These are phyloP conservation scores for Euryodendron excelsum DNA, from an alignment of 148 eudicot species.

Conservation along the genomic window DNA sequence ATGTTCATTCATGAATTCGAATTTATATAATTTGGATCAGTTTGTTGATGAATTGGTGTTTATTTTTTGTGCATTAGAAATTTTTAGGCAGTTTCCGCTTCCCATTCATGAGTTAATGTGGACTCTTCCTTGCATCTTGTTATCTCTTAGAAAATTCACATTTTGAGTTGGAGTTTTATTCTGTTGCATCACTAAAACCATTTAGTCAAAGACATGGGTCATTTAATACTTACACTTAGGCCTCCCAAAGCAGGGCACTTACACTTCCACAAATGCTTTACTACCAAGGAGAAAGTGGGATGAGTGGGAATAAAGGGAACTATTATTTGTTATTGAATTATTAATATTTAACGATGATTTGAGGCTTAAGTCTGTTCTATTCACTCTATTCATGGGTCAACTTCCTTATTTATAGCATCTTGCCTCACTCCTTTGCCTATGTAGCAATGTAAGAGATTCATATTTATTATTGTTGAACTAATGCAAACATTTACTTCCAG, in stretches of 20 bases:
- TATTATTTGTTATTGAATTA: not conserved
- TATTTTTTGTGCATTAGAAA: constrained; percentile 2
- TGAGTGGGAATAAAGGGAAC: not conserved
- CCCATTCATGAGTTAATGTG: not conserved
- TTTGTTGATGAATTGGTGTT: not conserved
- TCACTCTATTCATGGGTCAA: not conserved
- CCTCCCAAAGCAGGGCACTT: not conserved
- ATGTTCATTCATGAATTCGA: not conserved
- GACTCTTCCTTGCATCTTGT: not conserved
- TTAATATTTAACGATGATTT: not conserved
- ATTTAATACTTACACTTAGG: not conserved
- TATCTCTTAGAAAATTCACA: not conserved
- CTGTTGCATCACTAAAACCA: not conserved
- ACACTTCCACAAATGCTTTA: not conserved
- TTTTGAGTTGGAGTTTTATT: not conserved
- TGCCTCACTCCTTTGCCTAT: not conserved
- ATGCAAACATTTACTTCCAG: not conserved
- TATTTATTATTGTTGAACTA: not conserved
- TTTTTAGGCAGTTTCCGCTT: not conserved
- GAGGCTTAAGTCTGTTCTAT: not conserved
- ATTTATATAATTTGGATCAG: not conserved
- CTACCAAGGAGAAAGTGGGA: not conserved
- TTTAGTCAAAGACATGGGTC: not conserved
- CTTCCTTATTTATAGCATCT: not conserved
- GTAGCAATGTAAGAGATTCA: not conserved